A percentile compares a stretch with the other conserved stretches of the same genome.
phyloP scores from a whole-genome alignment of 2,329 filamentous ascomycete species.

The Fusarium pilosicola region DNA sequence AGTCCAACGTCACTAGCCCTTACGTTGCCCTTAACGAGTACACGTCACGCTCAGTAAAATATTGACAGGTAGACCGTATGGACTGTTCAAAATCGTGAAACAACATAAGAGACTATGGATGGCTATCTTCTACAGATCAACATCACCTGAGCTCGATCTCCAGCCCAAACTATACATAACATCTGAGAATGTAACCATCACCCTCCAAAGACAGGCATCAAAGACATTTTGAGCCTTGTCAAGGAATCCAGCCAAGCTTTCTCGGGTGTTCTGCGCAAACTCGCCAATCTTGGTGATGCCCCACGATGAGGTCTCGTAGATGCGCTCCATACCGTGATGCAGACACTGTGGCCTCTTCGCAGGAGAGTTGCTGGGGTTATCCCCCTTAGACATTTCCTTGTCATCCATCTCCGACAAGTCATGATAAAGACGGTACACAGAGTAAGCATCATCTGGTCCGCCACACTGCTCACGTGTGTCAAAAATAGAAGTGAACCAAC shows the following conservation, averaged over 20 bases:
- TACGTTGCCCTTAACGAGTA: rapidly evolving
- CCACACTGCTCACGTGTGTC: slow-evolving; percentile 1
- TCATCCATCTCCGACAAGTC: not conserved
- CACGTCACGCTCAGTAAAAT: rapidly evolving
- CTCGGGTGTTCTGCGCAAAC: not conserved
- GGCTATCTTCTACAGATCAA: not conserved
- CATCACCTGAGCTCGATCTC: not conserved
- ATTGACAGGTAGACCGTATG: not conserved
- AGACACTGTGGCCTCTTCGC: not conserved
- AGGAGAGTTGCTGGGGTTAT: not conserved
- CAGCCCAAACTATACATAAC: not conserved
- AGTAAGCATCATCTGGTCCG: not conserved
- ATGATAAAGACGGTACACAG: not conserved
- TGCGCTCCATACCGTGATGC: not conserved
- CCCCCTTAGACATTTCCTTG: not conserved
- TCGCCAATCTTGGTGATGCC: not conserved
- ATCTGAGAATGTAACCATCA: slow-evolving; percentile 3
- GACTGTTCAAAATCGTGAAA: not conserved
- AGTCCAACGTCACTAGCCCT: not conserved
- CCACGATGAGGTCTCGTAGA: not conserved
- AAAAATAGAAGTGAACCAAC: not conserved
- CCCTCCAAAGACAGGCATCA: slow-evolving; percentile 2
- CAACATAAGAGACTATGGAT: not conserved
- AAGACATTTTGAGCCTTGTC: slow-evolving; percentile 9
- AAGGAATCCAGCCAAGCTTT: not conserved